Conservation (phyloP, 2,329 filamentous ascomycete genomes). For the Allantophomopsis lycopodina region DNA sequence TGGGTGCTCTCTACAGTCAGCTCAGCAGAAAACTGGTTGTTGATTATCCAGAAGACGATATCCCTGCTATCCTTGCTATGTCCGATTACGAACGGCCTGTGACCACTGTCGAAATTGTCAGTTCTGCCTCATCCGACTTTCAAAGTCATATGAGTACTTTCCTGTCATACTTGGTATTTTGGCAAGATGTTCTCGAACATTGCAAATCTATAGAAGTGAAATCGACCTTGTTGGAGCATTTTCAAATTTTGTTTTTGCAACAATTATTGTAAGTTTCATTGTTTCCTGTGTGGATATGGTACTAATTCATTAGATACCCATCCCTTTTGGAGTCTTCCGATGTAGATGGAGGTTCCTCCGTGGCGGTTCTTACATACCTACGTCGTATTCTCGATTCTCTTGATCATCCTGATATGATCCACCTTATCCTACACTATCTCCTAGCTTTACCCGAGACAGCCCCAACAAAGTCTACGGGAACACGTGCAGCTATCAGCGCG, state of each 20-base stretch:
- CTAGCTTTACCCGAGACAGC: conserved; percentile 59
- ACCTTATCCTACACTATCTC: conserved; percentile 85
- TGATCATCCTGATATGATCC: conserved; percentile 86
- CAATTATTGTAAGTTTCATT: conserved; percentile 60
- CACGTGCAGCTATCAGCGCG: conserved; percentile 44
- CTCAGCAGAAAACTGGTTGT: conserved; percentile 69
- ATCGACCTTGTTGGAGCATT: conserved; percentile 87
- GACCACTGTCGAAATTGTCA: conserved; percentile 57
- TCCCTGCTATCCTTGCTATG: conserved; percentile 74
- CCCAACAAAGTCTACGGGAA: conserved; percentile 14
- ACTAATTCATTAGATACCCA: conserved; percentile 53
- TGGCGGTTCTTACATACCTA: conserved; percentile 88
- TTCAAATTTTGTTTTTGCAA: conserved; percentile 90
- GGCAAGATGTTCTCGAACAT: conserved; percentile 96
- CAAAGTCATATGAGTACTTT: conserved; percentile 86
- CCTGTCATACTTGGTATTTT: conserved; percentile 87
- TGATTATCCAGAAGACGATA: conserved; percentile 55
- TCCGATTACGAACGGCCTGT: conserved; percentile 74
- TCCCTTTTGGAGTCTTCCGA: conserved; percentile 94
- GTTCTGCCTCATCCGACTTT: conserved; percentile 61
- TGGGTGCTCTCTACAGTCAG: conserved; percentile 63
- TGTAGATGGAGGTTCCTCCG: conserved; percentile 89
- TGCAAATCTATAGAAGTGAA: conserved; percentile 87
- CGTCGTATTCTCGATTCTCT: conserved; percentile 81
- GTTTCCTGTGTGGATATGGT: not conserved